Evolutionary conservation across 2,329 filamentous ascomycete genomes (phyloP), one percentile per base, ranked within the genome.

Genomic region (Phyllosticta paracitricarpa): DNA sequence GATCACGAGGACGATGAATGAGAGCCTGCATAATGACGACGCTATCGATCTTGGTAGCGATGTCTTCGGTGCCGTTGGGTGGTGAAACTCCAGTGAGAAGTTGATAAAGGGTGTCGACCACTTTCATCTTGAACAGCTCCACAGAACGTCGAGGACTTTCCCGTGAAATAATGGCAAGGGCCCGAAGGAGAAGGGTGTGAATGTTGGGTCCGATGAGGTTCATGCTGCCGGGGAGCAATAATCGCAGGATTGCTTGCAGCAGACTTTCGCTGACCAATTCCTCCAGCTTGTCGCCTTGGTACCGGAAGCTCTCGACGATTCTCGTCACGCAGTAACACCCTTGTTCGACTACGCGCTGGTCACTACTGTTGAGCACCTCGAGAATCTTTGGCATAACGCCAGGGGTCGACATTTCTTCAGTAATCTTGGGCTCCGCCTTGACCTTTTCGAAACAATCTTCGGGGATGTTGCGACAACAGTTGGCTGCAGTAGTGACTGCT

Each of bases 1-100:
- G 94, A 67, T 99, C 95, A 61, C 92, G 87, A 6, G 94, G 94
- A 51, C 93, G 87, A 71, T 97, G 94, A 58, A 99, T 96, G 65
- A 99, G 81, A 48, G 95, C 91, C 76, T 99, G 94, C 95, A 99
- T 99, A 69, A 99, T 94, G 54, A 99, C 84, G 61, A 97, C 93
- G 70, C 91, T 96, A 74, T 97, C 93, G 65, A 97, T 88, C 75
- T 95, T 96, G 48, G 84, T 88, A 30, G 86, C 88, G 62, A 91
- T 84, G 71, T 93, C 87, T 40, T 91, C 86, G 1, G 82, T 86
- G 35, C 88, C 89, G 64, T 81, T 84, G 0, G 94, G 94, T 1
- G 94, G 92, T 0, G 94, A 97, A 2, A 99, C 91, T 22, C 94
- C 94, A 0, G 94, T 97, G 57, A 99, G 77, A 52, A 99, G 97